phyloP scores from a whole-genome alignment of 345 rosid genomes.

The Conringia planisiliqua region DNA sequence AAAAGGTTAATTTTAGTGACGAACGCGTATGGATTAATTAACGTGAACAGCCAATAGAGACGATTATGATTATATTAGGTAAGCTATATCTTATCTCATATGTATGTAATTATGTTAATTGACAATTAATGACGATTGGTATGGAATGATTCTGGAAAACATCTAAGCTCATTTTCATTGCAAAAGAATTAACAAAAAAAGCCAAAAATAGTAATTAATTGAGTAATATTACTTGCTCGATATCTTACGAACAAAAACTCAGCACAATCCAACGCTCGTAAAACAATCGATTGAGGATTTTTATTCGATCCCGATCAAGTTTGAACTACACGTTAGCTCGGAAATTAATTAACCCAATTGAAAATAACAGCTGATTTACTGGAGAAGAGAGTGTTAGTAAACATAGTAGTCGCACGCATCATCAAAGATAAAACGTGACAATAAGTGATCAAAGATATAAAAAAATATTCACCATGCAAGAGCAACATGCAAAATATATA shows the following conservation, averaged over 20 bases:
- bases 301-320: background rate
- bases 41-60: slow-evolving; percentile 32
- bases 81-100: slow-evolving; percentile 11
- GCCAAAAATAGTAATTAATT: background rate
- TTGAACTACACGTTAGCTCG: background rate
- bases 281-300: background rate
- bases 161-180: background rate
- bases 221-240: background rate
- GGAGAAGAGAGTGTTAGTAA: background rate
- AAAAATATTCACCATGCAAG: slow-evolving; percentile 22
- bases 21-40: slow-evolving; percentile 21
- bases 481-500: background rate
- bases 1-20: slow-evolving; percentile 9
- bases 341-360: background rate
- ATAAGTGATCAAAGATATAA: background rate
- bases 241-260: background rate
- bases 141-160: slow-evolving; percentile 1
- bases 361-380: background rate
- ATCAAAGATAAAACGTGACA: slow-evolving; percentile 18
- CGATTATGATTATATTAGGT: slow-evolving; percentile 30
- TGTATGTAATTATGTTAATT: background rate
- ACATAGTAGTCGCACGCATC: background rate
- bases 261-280: background rate
- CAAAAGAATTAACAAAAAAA: background rate
- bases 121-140: slow-evolving; percentile 1